Conservation (phyloP, 2,329 filamentous ascomycete species). For the Chaetothyriales sp. region DNA sequence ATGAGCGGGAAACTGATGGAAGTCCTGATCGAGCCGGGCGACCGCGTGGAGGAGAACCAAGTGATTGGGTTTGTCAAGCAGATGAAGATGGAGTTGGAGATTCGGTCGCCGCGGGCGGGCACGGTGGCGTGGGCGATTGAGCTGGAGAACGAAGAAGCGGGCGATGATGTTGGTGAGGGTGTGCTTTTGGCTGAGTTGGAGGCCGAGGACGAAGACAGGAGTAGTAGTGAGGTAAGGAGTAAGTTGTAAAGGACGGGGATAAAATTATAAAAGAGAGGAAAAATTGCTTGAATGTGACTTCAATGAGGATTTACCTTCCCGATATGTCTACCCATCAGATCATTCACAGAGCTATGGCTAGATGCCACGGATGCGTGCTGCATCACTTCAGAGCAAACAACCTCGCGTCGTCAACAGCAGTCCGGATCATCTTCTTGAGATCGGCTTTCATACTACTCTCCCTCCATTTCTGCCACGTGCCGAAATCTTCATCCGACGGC, state of each 20-base stretch:
- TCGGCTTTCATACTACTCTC: conserved; percentile 64
- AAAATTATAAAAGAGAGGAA: not conserved
- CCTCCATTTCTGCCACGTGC: conserved; percentile 71
- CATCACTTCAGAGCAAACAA: conserved; percentile 2
- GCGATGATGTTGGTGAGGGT: conserved; percentile 43
- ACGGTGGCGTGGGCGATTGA: conserved; percentile 39
- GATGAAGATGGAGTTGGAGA: conserved; percentile 59
- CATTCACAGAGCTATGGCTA: not conserved
- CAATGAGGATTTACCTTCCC: not conserved
- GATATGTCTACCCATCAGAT: not conserved
- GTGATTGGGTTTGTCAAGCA: conserved; percentile 47
- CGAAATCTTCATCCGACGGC: conserved; percentile 71
- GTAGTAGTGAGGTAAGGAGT: not conserved
- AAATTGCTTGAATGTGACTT: not conserved
- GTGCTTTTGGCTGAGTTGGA: conserved; percentile 39
- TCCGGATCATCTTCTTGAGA: conserved; percentile 75
- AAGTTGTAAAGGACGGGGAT: not conserved
- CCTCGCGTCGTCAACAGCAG: conserved; percentile 59
- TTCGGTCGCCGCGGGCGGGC: conserved; percentile 38
- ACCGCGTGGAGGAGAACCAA: conserved; percentile 37
- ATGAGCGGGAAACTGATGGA: conserved; percentile 48
- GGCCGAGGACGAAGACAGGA: conserved; percentile 12
- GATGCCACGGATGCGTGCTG: not conserved
- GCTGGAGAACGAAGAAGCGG: conserved; percentile 36
- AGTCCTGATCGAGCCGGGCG: conserved; percentile 41